phyloP scores from a whole-genome alignment of 2,329 filamentous ascomycete species.

The Aurifilum marmelostoma region DNA sequence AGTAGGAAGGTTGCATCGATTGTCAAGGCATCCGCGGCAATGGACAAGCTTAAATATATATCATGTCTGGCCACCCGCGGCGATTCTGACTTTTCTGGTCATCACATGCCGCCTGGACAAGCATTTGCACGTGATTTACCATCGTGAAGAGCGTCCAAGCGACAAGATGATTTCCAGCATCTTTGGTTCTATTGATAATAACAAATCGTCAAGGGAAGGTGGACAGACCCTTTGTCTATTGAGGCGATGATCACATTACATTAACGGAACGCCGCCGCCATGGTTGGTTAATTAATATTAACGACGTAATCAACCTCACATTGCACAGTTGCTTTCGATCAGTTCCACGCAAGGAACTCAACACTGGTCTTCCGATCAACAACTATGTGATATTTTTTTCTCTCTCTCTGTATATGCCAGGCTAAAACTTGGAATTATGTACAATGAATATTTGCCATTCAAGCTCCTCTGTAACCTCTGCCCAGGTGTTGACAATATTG shows the following conservation, averaged over 20 bases:
- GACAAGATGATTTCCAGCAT: background rate
- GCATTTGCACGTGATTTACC: background rate
- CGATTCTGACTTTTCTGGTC: too few species aligned
- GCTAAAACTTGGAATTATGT: background rate
- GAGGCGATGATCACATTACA: background rate
- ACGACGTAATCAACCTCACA: too few species aligned
- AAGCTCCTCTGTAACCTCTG: background rate
- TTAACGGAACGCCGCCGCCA: background rate
- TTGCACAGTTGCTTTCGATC: too few species aligned
- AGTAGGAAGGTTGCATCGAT: background rate
- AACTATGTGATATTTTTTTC: too few species aligned
- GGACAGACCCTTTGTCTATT: background rate
- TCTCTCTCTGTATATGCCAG: background rate
- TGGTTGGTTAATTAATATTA: too few species aligned
- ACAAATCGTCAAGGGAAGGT: background rate
- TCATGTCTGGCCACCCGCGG: background rate
- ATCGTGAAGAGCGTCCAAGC: background rate
- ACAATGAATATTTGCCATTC: background rate
- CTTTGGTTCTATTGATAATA: background rate
- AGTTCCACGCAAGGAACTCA: too few species aligned
- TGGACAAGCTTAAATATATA: background rate
- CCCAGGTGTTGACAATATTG: background rate
- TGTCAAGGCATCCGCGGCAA: background rate
- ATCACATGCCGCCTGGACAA: background rate
- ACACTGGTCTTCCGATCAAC: too few species aligned